Evolutionary conservation across 164 flowering plant genomes (phyloP).

Genomic region (Sedum album): DNA sequence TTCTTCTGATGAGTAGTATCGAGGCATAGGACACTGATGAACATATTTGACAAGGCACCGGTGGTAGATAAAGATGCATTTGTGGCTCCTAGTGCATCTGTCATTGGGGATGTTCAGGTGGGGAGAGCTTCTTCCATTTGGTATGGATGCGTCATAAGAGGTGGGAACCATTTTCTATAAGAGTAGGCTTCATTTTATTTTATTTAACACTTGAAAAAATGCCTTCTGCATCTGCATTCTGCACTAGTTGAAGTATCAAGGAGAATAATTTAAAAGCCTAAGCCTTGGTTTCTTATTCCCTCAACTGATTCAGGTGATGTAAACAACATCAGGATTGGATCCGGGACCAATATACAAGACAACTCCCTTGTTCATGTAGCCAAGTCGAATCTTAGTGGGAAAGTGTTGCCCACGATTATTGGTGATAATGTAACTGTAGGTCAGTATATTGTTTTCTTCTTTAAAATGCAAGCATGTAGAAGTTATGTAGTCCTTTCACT

Average conservation of each 20-base stretch:
- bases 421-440: constrained; percentile 96
- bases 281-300: not conserved
- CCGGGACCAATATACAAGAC: constrained; percentile 92
- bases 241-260: too few relatives aligned
- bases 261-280: not conserved
- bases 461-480: not conserved
- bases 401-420: constrained; percentile 84
- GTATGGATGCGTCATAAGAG: constrained; percentile 51
- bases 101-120: constrained; percentile 40
- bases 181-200: not conserved
- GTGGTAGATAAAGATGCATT: constrained; percentile 35
- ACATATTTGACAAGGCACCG: constrained; percentile 40
- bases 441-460: constrained; percentile 20
- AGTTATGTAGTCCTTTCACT: not conserved
- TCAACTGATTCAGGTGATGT: constrained; percentile 56
- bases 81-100: constrained; percentile 47
- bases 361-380: constrained; percentile 95
- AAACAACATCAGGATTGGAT: constrained; percentile 74
- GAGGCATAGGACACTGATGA: constrained; percentile 48
- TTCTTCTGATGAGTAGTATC: constrained; percentile 21
- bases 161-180: constrained; percentile 11
- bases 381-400: constrained; percentile 83
- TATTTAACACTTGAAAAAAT: not conserved
- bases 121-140: constrained; percentile 44
- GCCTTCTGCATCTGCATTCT: not conserved